Base-by-base conservation (phyloP, 352 stramenopile species). In the Pythium utonaiense region DNA sequence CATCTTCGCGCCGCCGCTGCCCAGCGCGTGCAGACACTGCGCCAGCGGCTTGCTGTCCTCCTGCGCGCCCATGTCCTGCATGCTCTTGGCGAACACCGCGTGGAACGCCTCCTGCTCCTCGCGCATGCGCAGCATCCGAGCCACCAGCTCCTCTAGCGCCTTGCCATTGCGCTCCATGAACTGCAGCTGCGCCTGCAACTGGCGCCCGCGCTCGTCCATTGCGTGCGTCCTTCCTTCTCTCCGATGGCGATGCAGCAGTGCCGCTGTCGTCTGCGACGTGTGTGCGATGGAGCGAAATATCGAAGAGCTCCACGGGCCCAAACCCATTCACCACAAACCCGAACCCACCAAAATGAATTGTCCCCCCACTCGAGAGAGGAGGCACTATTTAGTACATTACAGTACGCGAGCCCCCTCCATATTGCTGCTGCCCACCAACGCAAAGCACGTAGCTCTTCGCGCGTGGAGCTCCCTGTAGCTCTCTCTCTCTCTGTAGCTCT, bases 121-220 rank as follows among this genome's bases (percentile, higher is more conserved):
- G 0, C 81, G 73, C 28, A 76, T 69, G 42, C 71, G 77, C 50
- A 89, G 64, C 76, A 88, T 89, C 65, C 76, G 78, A 21, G 70
- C 71, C 42, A 92, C 74, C 27, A 88, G 60, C 54, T 93, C 85
- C 63, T 91, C 79, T n/a, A 95, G 66, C 36, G 82, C 79, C 44
- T 69, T 79, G 1, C 77, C 72, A 56, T 88, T 95, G 57, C 78
- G 78, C 80, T 95, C 85, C 71, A 92, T 82, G 60, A 93, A 84
- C 69, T 92, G 79, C 53, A 95, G 57, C 52, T 86, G 80, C 58
- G 77, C 68, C 59, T 81, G 71, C 24, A 90, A 52, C 21, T 67
- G 66, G 33, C 64, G 64, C 2, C 75, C 67, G 9, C 68, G 72
- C 48, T 83, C 71, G 67, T 83, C 81, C 75, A 83, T 84, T 2